A percentile compares a stretch with the other conserved stretches of the same genome.
phyloP scores from a whole-genome alignment of 208 protist genomes.

The Plasmodiophora brassicae region DNA sequence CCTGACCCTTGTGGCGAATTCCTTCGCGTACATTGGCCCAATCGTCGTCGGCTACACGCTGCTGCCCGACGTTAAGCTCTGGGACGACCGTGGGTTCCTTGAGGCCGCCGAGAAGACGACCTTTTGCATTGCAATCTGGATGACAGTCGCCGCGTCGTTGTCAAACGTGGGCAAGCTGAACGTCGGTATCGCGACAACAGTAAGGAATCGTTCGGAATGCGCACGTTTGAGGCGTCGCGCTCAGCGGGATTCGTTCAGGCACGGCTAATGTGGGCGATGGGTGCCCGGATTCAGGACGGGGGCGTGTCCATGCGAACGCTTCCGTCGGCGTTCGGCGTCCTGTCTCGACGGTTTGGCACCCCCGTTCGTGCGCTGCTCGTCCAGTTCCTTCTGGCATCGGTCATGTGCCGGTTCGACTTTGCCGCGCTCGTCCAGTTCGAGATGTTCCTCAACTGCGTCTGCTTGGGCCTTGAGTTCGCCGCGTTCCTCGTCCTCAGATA shows the following conservation, averaged over 20 bases:
- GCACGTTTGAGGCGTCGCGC: too few species aligned
- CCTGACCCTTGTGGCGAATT: not conserved
- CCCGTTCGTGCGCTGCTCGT: not conserved
- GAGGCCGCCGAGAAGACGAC: not conserved
- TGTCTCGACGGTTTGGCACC: not conserved
- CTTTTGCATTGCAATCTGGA: not conserved
- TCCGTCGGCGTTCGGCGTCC: not conserved
- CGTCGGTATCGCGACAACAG: not conserved
- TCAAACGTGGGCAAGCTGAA: not conserved
- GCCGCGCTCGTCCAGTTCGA: not conserved
- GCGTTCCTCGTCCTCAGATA: not conserved
- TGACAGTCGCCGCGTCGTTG: not conserved
- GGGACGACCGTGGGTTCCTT: not conserved
- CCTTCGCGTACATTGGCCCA: not conserved
- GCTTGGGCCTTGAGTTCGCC: not conserved
- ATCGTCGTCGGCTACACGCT: not conserved
- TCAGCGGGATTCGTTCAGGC: too few species aligned
- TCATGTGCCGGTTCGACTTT: not conserved
- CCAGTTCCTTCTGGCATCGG: not conserved
- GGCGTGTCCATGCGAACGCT: not conserved
- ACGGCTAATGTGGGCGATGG: not conserved
- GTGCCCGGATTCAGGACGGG: not conserved
- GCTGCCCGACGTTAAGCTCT: not conserved
- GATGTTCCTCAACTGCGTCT: not conserved
- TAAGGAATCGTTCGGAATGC: too few species aligned